Evolutionary conservation across 2,329 filamentous ascomycete species (phyloP).

Genomic region (Neonectria coccinea): DNA sequence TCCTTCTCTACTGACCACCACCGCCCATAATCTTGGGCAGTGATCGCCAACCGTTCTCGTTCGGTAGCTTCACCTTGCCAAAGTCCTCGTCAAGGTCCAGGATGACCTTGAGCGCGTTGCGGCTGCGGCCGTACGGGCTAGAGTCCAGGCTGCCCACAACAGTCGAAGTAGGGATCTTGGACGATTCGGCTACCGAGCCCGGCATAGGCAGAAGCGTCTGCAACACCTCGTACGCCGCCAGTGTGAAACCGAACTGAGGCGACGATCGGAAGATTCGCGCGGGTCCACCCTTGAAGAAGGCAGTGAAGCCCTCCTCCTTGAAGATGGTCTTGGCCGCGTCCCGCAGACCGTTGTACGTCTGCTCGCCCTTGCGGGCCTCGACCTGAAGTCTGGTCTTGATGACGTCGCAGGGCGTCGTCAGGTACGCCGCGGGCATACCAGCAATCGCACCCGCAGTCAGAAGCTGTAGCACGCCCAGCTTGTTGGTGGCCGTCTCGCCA

Average conservation of each 20-base stretch:
- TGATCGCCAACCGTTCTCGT: slow-evolving; percentile 64
- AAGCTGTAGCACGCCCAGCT: slow-evolving; percentile 89
- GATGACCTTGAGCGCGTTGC: slow-evolving; percentile 95
- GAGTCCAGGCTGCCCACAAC: slow-evolving; percentile 50
- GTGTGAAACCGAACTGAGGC: slow-evolving; percentile 97
- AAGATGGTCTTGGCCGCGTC: slow-evolving; percentile 87
- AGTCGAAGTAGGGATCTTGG: slow-evolving; percentile 64
- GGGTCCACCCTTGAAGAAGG: slow-evolving; percentile 98
- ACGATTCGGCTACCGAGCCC: slow-evolving; percentile 67
- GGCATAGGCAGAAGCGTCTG: slow-evolving; percentile 82
- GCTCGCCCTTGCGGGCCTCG: slow-evolving; percentile 95
- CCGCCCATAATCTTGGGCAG: slow-evolving; percentile 64
- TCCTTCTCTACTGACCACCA: slow-evolving; percentile 40
- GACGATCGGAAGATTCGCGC: slow-evolving; percentile 95
- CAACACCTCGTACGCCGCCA: slow-evolving; percentile 93
- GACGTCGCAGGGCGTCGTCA: slow-evolving; percentile 97
- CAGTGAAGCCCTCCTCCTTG: slow-evolving; percentile 91
- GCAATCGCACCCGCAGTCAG: slow-evolving; percentile 94
- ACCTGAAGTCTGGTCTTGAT: slow-evolving; percentile 99
- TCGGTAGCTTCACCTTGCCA: slow-evolving; percentile 75
- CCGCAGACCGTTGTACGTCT: slow-evolving; percentile 84
- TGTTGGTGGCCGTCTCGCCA: slow-evolving; percentile 87
- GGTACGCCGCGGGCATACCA: slow-evolving; percentile 90
- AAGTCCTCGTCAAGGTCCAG: slow-evolving; percentile 95
- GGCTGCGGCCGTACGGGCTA: slow-evolving; percentile 70